Conservation (phyloP, 1,284 basidiomycete species). For the Ganoderma multipileum region DNA sequence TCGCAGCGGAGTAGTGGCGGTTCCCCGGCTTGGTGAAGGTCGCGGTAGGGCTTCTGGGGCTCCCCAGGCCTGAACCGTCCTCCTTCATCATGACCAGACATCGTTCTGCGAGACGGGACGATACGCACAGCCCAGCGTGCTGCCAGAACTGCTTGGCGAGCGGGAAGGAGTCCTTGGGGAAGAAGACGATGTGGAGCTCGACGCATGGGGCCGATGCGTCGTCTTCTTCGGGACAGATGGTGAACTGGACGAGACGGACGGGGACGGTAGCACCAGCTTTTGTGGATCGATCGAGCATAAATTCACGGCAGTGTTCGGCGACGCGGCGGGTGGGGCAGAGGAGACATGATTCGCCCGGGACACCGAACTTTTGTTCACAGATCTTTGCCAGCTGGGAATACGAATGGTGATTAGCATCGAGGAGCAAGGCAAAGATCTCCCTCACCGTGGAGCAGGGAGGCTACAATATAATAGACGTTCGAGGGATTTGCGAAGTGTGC, state of each 20-base stretch:
- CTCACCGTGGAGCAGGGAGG: not conserved
- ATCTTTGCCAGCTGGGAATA: conserved; percentile 71
- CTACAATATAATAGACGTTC: not conserved
- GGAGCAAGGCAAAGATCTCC: not conserved
- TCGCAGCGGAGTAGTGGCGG: conserved; percentile 65
- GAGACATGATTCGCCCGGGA: conserved; percentile 75
- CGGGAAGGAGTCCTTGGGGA: conserved; percentile 68
- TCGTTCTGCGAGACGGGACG: conserved; percentile 86
- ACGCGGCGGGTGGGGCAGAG: conserved; percentile 78
- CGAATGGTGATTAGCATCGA: not conserved
- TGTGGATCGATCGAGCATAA: conserved; percentile 65
- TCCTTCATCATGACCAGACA: conserved; percentile 74
- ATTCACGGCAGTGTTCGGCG: conserved; percentile 79
- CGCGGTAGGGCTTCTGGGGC: conserved; percentile 37
- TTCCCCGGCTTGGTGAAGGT: conserved; percentile 54
- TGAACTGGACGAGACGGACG: conserved; percentile 77
- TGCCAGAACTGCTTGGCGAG: conserved; percentile 96
- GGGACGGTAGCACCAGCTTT: conserved; percentile 50
- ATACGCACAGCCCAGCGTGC: conserved; percentile 91
- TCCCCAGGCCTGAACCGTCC: conserved; percentile 38
- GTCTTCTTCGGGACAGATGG: conserved; percentile 69
- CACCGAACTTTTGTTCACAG: conserved; percentile 81
- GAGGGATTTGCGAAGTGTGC: conserved; percentile 31
- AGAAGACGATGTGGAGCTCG: conserved; percentile 85
- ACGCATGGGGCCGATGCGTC: conserved; percentile 42